Conservation (phyloP, 2,329 filamentous ascomycete genomes). For the Monilinia polystroma region DNA sequence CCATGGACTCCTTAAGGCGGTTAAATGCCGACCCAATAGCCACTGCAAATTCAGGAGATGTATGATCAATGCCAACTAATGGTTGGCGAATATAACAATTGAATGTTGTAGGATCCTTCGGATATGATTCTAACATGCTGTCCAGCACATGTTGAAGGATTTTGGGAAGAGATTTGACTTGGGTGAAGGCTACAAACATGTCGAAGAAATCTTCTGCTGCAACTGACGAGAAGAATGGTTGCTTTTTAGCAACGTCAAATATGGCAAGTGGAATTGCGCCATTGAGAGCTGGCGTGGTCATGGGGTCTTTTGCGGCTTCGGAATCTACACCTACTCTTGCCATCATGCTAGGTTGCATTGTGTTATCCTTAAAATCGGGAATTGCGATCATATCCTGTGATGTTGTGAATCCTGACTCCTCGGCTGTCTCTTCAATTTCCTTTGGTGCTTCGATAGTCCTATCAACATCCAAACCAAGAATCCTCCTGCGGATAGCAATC, state of each 20-base stretch:
- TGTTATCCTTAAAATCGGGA: constrained; percentile 48
- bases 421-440: constrained; percentile 49
- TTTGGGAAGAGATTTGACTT: constrained; percentile 61
- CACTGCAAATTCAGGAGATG: constrained; percentile 69
- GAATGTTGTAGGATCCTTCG: constrained; percentile 61
- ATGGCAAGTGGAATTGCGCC: constrained; percentile 94
- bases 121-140: constrained; percentile 58
- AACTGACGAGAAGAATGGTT: constrained; percentile 65
- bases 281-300: constrained; percentile 74
- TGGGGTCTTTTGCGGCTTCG: constrained; percentile 39
- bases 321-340: constrained; percentile 54
- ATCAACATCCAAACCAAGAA: constrained; percentile 60
- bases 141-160: constrained; percentile 74
- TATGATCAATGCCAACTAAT: constrained; percentile 61
- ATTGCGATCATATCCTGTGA: constrained; percentile 56
- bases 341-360: constrained; percentile 49
- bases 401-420: constrained; percentile 38
- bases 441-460: constrained; percentile 46
- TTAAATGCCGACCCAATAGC: constrained; percentile 66
- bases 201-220: constrained; percentile 77
- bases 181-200: constrained; percentile 69
- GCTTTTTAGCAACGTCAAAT: constrained; percentile 80
- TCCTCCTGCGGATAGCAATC: constrained; percentile 70
- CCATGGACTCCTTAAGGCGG: constrained; percentile 55
- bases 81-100: constrained; percentile 71